Conservation (phyloP, 23 red algal species). For the Gracilaria vermiculophylla region DNA sequence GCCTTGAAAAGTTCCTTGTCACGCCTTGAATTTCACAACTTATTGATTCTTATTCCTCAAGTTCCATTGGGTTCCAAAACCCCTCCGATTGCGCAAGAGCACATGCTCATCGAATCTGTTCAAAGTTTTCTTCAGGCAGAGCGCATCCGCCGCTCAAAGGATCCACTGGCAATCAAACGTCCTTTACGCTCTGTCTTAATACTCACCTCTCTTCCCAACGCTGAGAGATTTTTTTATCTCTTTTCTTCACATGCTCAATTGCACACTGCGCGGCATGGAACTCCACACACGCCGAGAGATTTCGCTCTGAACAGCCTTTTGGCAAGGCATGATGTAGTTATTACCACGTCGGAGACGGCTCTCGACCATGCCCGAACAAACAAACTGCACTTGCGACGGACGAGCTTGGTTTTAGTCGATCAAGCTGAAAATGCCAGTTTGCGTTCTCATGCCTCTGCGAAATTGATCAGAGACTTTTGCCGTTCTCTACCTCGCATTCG, state of each 20-base stretch:
- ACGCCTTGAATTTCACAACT: conserved; percentile 14
- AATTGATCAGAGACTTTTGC: conserved; percentile 43
- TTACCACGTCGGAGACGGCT: neutral
- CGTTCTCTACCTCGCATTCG: conserved; percentile 14
- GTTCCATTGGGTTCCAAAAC: too few species aligned
- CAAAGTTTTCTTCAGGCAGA: conserved; percentile 9
- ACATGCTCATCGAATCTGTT: neutral
- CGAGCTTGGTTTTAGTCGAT: conserved; percentile 34
- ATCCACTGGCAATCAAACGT: conserved; percentile 6
- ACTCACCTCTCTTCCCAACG: neutral
- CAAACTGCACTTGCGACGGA: conserved; percentile 7
- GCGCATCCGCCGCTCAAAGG: conserved; percentile 12
- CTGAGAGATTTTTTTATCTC: neutral
- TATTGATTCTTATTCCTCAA: neutral
- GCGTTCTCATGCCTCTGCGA: conserved; percentile 20
- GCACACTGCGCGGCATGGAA: neutral
- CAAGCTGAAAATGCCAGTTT: neutral
- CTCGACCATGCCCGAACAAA: neutral
- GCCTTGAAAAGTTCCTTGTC: neutral
- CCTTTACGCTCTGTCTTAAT: neutral
- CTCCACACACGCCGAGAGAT: neutral
- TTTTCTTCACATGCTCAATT: conserved; percentile 18
- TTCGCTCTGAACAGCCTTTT: neutral
- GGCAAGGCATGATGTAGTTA: conserved; percentile 2
- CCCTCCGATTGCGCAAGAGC: neutral